A percentile compares a stretch with the other conserved stretches of the same genome.
phyloP scores from a whole-genome alignment of 2,329 filamentous ascomycete species.

The Intubia oerlemansii region DNA sequence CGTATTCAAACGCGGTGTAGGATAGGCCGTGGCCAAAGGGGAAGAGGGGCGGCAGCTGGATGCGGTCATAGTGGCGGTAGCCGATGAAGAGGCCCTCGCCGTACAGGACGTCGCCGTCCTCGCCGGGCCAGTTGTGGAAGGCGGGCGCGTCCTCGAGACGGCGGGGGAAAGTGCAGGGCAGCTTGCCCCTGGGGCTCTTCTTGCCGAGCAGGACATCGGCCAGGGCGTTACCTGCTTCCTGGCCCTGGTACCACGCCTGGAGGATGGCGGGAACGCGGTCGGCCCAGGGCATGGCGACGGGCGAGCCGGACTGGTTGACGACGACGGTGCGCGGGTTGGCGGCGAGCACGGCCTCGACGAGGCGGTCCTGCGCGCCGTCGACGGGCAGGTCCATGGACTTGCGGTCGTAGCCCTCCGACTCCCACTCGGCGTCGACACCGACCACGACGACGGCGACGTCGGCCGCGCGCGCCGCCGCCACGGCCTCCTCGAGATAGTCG shows the following conservation, averaged over 20 bases:
- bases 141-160: conserved; percentile 44
- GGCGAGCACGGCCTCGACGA: conserved; percentile 12
- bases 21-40: conserved; percentile 55
- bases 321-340: conserved; percentile 21
- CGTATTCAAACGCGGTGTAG: conserved; percentile 49
- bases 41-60: conserved; percentile 38
- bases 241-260: conserved; percentile 50
- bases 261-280: conserved; percentile 42
- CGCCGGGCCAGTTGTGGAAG: conserved; percentile 52
- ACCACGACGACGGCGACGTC: conserved; percentile 49
- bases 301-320: conserved; percentile 47
- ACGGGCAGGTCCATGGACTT: conserved; percentile 36
- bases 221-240: conserved; percentile 47
- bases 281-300: conserved; percentile 50
- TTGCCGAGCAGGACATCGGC: conserved; percentile 43
- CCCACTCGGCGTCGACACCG: conserved; percentile 53
- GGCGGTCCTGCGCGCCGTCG: conserved; percentile 35
- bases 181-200: conserved; percentile 7
- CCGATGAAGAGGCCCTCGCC: conserved; percentile 55
- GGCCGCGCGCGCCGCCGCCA: too few relatives aligned
- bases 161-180: conserved; percentile 42
- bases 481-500: conserved; percentile 41
- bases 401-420: conserved; percentile 52
- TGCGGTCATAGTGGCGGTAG: conserved; percentile 50
- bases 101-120: conserved; percentile 46